These are phyloP conservation scores for Lophiotrema nucula DNA, from an alignment of 495 filamentous ascomycete genomes.

Conservation along the genomic window DNA sequence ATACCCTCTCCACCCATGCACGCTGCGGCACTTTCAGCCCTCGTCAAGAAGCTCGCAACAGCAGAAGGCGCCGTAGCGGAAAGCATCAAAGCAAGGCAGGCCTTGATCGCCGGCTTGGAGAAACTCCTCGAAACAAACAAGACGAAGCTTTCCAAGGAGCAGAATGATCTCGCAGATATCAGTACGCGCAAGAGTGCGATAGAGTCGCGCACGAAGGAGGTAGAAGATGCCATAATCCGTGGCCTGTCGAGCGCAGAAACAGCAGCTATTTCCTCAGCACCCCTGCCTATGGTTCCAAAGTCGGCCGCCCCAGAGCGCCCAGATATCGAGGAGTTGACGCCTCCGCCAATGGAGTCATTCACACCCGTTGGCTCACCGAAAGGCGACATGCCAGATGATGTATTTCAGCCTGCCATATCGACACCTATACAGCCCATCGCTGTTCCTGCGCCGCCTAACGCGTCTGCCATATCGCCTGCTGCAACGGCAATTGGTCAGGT, in stretches of 20 bases:
- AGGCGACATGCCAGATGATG: conserved; percentile 20
- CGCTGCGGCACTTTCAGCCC: conserved; percentile 80
- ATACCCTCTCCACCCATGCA: conserved; percentile 80
- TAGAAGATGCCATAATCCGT: conserved; percentile 85
- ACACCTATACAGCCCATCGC: conserved; percentile 22
- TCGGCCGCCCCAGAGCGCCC: conserved; percentile 3
- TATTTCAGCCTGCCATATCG: conserved; percentile 3
- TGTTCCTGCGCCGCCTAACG: neutral
- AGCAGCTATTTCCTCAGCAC: conserved; percentile 15
- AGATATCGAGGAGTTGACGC: conserved; percentile 32
- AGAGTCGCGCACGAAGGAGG: conserved; percentile 75
- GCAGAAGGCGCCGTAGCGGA: conserved; percentile 91
- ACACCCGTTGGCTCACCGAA: conserved; percentile 32
- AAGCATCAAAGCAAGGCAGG: conserved; percentile 79
- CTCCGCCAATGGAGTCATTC: conserved; percentile 33
- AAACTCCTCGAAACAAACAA: conserved; percentile 75
- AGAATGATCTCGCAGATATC: conserved; percentile 59
- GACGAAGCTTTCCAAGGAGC: conserved; percentile 65
- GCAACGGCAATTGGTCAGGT: conserved; percentile 1
- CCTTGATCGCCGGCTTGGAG: conserved; percentile 76
- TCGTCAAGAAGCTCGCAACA: conserved; percentile 82
- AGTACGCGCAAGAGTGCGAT: conserved; percentile 60
- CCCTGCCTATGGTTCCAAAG: conserved; percentile 2
- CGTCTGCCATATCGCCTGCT: neutral
- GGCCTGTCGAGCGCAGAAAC: conserved; percentile 56